These are phyloP conservation scores for Pyrus hybrid DNA, from an alignment of 331 rosid species.

Conservation along the genomic window DNA sequence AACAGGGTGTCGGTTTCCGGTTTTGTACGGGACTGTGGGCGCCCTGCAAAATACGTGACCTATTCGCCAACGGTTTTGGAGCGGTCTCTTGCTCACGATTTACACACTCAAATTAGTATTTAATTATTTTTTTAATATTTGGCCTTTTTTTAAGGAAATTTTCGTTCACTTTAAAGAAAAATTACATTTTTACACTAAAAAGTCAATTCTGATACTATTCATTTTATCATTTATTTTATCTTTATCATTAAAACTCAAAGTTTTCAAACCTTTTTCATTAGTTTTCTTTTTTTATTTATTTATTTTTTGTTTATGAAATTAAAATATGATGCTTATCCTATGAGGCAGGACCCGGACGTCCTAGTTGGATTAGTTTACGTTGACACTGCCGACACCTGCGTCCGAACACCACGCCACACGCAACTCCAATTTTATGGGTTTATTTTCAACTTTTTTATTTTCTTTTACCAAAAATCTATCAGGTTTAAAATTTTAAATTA, in stretches of 20 bases:
- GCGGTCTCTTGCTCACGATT: neutral
- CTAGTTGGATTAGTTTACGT: conserved; percentile 10
- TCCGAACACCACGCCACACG: neutral
- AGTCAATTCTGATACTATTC: no score
- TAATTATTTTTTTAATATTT: no score
- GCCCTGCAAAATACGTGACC: conserved; percentile 15
- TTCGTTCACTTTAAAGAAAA: no score
- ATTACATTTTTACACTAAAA: no score
- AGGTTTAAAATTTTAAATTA: no score
- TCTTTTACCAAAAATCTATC: no score
- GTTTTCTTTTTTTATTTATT: no score
- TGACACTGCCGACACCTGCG: neutral
- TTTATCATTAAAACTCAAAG: no score
- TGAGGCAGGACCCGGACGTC: neutral
- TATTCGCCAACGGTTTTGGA: conserved; percentile 60
- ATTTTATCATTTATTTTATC: no score
- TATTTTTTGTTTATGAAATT: neutral
- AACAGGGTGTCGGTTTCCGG: conserved; percentile 70
- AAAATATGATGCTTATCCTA: conserved; percentile 18
- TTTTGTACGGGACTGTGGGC: conserved; percentile 69
- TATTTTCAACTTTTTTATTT: neutral
- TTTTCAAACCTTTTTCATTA: no score
- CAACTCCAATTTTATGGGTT: neutral
- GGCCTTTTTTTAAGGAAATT: no score
- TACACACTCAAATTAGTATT: neutral